Evolutionary conservation across 2,329 filamentous ascomycete species (phyloP), one percentile per base, ranked within the genome.

Genomic region (Fusarium gaditjirri): DNA sequence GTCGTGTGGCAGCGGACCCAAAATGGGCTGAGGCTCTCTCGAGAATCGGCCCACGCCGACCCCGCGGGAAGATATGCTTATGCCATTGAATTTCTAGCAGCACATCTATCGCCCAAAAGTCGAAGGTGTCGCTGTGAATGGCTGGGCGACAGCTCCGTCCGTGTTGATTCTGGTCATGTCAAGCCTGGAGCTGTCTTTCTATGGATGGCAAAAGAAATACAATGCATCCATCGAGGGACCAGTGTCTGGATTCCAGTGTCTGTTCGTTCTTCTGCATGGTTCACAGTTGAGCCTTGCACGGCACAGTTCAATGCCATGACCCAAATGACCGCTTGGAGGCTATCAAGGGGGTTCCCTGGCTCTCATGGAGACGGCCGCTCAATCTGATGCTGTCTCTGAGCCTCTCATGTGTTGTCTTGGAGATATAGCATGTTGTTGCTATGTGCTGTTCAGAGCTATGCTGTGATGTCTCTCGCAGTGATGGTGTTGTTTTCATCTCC

Each of bases 1-100:
- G 79, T 79, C 76, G 76, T 78, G 76, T 77, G 77, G 77, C 76
- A 75, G 78, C 75, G 78, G 77, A 75, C 69, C 75, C 73, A 77
- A 70, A 80, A 79, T 80, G 79, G 79, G 73, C 78, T 80, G 79
- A 80, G 77, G 68, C 77, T 78, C 74, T 71, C 74, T 72, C 72
- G 65, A 78, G 73, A 78, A 81, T 80, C 79, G 79, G 79, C 75
- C 79, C 79, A 80, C 78, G 73, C 79, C 76, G 76, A 77, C 75
- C 76, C 76, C 74, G 76, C 76, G 76, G 69, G 63, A 72, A 77
- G 73, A 77, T 77, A 77, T 76, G 74, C 74, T 75, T 77, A 75
- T 77, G 75, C 71, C 65, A 74, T 46, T 35, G 61, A 64, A 67
- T 65, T 63, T 49, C 46, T 47, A 68, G 47, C 55, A 61, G 55